Base-by-base conservation (phyloP, 2,329 filamentous ascomycete genomes). In the Fusarium sambucinum region DNA sequence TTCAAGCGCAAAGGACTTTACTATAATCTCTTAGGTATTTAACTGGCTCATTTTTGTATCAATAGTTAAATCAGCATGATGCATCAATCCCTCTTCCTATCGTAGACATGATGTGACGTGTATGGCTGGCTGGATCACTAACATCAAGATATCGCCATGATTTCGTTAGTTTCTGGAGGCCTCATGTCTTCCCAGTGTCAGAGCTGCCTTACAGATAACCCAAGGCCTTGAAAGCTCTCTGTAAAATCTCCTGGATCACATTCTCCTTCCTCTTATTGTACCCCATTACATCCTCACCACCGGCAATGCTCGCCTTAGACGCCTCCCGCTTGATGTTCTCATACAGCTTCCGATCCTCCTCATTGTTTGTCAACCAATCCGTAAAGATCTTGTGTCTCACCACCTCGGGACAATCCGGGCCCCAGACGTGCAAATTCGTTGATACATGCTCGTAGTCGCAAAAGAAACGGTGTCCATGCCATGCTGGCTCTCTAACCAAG, bases 401-500 rank as follows among this genome's bases (percentile, higher is more conserved):
- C 5, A 77, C 73, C 69, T 85, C 84, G 0, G 81, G 75, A 25
- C 74, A 80, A 3, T 78, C 77, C 2, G 79, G 78, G 0, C 82
- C 80, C 68, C 78, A 86, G 35, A 86, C 82, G 64, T 86, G 84
- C 53, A 86, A 44, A 65, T 86, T 86, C 4, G 76, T 77, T 1
- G 75, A 69, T 1, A 77, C 73, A 1, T 80, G 79, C 55, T 79
- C 76, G 33, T 77, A 71, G 21, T 53, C 59, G 58, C 66, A 70
- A 71, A 84, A 84, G 69, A 83, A 81, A 32, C 84, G 82, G 66
- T 86, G 85, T 38, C 80, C 73, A 60, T 85, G 76, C 83, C 83
- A 86, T 2, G 40, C 53, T 0, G 80, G 82, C 73, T 86, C 82
- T 19, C 85, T 79, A 0, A 78, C 16, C 2, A 83, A 73, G 48